Conservation (phyloP, 306 rosid species). For the Prosopis cineraria region DNA sequence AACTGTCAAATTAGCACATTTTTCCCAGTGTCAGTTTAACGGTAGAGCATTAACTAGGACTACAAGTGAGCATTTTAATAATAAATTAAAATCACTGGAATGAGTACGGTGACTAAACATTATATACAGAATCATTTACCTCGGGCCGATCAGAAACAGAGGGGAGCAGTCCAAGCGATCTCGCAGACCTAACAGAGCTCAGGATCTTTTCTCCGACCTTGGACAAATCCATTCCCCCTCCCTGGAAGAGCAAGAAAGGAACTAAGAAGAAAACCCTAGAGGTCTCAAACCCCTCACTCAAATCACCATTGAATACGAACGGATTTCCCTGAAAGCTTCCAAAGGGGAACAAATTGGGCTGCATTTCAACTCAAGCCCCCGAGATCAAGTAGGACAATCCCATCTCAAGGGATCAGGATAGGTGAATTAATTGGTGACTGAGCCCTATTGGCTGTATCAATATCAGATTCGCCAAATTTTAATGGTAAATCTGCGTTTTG, state of each 20-base stretch:
- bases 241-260: constrained; percentile 84
- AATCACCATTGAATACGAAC: constrained; percentile 73
- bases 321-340: constrained; percentile 82
- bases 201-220: constrained; percentile 92
- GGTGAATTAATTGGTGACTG: constrained; percentile 10
- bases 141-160: constrained; percentile 90
- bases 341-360: constrained; percentile 86
- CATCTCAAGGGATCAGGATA: constrained; percentile 20
- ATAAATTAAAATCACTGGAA: background rate
- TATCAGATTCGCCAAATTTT: constrained; percentile 27
- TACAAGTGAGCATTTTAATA: background rate
- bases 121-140: constrained; percentile 44
- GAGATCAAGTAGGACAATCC: constrained; percentile 39
- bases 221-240: constrained; percentile 96
- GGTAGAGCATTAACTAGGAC: constrained; percentile 29
- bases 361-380: constrained; percentile 78
- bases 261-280: constrained; percentile 83
- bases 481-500: background rate
- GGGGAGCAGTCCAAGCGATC: constrained; percentile 91
- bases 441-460: background rate
- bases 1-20: background rate
- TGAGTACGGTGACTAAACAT: constrained; percentile 1
- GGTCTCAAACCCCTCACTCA: constrained; percentile 80
- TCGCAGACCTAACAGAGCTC: constrained; percentile 97
- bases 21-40: background rate